These are phyloP conservation scores for Calonectria fujianensis DNA, from an alignment of 2,329 filamentous ascomycete genomes.

Conservation along the genomic window DNA sequence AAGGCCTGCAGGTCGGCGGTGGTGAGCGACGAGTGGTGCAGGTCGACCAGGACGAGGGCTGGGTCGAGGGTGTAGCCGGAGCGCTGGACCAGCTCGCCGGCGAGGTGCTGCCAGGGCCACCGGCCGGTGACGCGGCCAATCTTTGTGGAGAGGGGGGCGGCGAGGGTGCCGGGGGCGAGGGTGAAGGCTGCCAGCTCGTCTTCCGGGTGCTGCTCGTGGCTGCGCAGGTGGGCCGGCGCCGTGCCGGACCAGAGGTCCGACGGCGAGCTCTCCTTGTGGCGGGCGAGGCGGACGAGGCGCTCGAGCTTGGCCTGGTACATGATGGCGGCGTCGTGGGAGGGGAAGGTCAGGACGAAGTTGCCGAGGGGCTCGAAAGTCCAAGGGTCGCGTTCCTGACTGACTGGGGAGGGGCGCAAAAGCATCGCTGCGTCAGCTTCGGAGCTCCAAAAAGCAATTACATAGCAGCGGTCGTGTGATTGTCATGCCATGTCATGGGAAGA, in stretches of 20 bases:
- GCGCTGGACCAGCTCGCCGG: conserved; percentile 49
- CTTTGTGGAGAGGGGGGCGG: conserved; percentile 33
- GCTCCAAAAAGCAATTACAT: conserved; percentile 28
- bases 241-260: conserved; percentile 57
- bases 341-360: conserved; percentile 83
- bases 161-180: conserved; percentile 54
- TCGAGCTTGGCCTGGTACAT: conserved; percentile 71
- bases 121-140: conserved; percentile 48
- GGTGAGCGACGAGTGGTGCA: conserved; percentile 57
- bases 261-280: conserved; percentile 55
- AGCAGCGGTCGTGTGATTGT: too few species aligned
- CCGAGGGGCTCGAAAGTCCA: conserved; percentile 77
- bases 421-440: conserved; percentile 17
- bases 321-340: conserved; percentile 73
- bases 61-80: conserved; percentile 53
- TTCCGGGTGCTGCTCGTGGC: conserved; percentile 40
- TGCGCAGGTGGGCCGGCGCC: conserved; percentile 53
- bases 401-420: conserved; percentile 52
- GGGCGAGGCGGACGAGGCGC: conserved; percentile 59
- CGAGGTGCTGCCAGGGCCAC: conserved; percentile 53
- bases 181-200: conserved; percentile 56
- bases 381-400: conserved; percentile 79
- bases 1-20: conserved; percentile 44
- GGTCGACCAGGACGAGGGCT: conserved; percentile 56
- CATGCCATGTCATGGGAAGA: neutral